Base-by-base conservation (phyloP, 106 monocot species). In the Dioscorea zingiberensis region DNA sequence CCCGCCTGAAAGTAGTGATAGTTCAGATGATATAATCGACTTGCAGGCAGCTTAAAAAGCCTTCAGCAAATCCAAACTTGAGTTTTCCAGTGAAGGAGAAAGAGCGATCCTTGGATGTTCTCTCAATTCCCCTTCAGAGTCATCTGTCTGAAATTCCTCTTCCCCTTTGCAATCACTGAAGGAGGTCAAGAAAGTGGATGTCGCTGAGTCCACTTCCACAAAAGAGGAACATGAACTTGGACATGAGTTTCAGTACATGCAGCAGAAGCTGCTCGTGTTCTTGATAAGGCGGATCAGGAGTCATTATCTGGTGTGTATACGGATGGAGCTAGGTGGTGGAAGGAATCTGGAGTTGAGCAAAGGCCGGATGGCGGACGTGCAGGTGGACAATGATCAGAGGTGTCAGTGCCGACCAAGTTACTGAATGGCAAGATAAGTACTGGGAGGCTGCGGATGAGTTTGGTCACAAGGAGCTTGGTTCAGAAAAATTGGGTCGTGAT, bases 401-500 rank as follows among this genome's bases (percentile, higher is more conserved):
- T 28, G 87, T 94, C 21, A 85, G 87, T 70, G 75, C 85, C 55
- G 90, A 90, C 78, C 79, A 68, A 74, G 44, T 62, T 62, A 59
- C 90, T 59, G 94, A 94, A 54, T 94, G 90, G 90, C 85, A 90
- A 80, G 90, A 94, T 28, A 94, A 94, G 45, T 90, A 70, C 38
- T 94, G 94, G 94, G 94, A 94, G 74, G 94, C 94, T 63, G 74
- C 94, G 54, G 90, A 85, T 78, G 74, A 62, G 58, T 90, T 78
- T 72, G 84, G 85, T 23, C 83, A 87, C 54, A 90, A 87, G 56
- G 94, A 94, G 63, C 80, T 94, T 47, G 94, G 94, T 59, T 94
- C 94, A 51, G 87, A 94, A 67, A 94, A 94, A 75, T 94, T 82
- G 60, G 94, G 94, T 7, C 79, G 90, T 60, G 90, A 94, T 90